Evolutionary conservation across 352 stramenopile genomes (phyloP).

Genomic region (Halophytophthora polymorphica): DNA sequence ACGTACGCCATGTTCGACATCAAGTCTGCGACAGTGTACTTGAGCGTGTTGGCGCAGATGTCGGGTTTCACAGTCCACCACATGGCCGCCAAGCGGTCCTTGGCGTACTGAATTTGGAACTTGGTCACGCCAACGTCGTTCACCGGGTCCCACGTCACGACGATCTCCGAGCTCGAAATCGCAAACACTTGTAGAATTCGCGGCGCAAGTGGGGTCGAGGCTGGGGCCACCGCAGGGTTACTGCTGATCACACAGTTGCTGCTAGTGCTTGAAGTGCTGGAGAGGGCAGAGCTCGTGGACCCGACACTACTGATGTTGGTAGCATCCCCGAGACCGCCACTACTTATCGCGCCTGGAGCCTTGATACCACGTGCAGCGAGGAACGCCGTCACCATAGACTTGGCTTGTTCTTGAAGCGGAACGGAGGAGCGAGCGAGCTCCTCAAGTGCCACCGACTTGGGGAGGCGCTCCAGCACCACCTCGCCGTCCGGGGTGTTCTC

Average conservation of each 20-base stretch:
- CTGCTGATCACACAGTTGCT: constrained; percentile 1
- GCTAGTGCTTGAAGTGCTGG: constrained; percentile 16
- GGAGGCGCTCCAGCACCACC: constrained; percentile 57
- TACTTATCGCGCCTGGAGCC: constrained; percentile 6
- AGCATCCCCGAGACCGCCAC: constrained; percentile 9
- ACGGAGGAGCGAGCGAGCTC: constrained; percentile 19
- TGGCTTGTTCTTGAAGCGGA: constrained; percentile 64
- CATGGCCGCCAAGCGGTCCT: constrained; percentile 74
- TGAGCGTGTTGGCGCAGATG: constrained; percentile 48
- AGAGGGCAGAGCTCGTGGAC: constrained; percentile 20
- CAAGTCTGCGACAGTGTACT: constrained; percentile 55
- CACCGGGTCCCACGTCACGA: constrained; percentile 71
- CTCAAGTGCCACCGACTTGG: constrained; percentile 33
- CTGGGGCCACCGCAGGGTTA: background rate
- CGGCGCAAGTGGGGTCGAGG: constrained; percentile 31
- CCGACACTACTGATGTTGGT: constrained; percentile 11
- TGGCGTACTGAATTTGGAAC: constrained; percentile 83
- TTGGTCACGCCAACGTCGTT: constrained; percentile 54
- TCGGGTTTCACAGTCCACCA: constrained; percentile 80
- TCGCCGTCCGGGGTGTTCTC: constrained; percentile 59
- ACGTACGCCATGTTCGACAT: constrained; percentile 60
- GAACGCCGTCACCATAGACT: constrained; percentile 63
- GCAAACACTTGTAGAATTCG: constrained; percentile 55
- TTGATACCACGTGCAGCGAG: constrained; percentile 48
- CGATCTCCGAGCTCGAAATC: constrained; percentile 54